These are phyloP conservation scores for Sanghuangporus weigelae DNA, from an alignment of 1,284 basidiomycete genomes.

Conservation along the genomic window DNA sequence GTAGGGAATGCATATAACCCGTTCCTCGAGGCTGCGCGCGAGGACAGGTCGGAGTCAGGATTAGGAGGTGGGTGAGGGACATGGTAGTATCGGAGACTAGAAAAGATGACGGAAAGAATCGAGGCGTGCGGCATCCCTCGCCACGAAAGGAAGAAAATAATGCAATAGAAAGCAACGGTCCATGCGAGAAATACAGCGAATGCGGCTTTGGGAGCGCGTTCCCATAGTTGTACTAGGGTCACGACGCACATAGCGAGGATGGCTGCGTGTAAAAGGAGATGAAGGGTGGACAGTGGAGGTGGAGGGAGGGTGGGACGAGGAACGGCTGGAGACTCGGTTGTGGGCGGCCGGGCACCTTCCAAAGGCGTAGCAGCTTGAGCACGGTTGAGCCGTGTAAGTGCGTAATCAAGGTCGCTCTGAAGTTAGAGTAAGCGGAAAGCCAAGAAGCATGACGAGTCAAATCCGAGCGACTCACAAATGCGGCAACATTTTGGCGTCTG, in stretches of 20 bases:
- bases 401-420: constrained; percentile 67
- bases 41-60: constrained; percentile 27
- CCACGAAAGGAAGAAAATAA: constrained; percentile 51
- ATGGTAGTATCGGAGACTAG: constrained; percentile 35
- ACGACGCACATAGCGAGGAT: constrained; percentile 55
- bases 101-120: constrained; percentile 46
- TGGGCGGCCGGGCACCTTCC: constrained; percentile 41
- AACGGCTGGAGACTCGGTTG: constrained; percentile 30
- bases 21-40: constrained; percentile 33
- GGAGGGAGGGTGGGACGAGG: constrained; percentile 36
- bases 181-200: constrained; percentile 64
- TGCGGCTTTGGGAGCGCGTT: constrained; percentile 43
- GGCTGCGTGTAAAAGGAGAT: constrained; percentile 49
- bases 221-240: constrained; percentile 54
- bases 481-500: constrained; percentile 59
- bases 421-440: constrained; percentile 16
- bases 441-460: constrained; percentile 1
- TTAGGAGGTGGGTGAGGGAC: background rate
- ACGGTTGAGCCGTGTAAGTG: constrained; percentile 42
- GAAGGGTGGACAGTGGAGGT: constrained; percentile 37
- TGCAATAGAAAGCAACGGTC: constrained; percentile 50
- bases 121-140: constrained; percentile 50
- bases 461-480: constrained; percentile 46
- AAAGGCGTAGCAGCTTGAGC: constrained; percentile 40
- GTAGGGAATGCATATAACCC: constrained; percentile 45